Evolutionary conservation across 129 eudicot species (phyloP), one percentile per base, ranked within the genome.

Genomic region (Artemisia annua): DNA sequence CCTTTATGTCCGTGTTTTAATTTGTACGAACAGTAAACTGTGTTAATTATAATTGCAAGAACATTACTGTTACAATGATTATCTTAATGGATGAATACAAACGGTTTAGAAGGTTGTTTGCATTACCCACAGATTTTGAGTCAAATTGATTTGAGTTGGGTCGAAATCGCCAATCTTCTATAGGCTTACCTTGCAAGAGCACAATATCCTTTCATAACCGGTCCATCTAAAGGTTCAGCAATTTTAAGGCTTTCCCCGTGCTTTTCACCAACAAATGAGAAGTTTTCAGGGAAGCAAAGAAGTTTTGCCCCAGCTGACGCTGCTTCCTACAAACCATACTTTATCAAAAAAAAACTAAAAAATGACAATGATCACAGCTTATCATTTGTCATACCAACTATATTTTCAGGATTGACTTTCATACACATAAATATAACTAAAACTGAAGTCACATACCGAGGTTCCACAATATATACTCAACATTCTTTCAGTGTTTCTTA

Each of bases 231-330:
- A 19, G 85, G 81, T 78, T 90, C 96, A 9, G 97, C 96, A 26
- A 93, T 75, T 79, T 82, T 83, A 61, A 93, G 82, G 74, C 98
- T 93, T n/a, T 93, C 98, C 22, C 96, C 97, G 18, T 69, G 54
- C 67, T 81, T 69, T 56, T 83, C 83, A 30, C 97, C 98, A 44
- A 90, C 86, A 60, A 76, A 93, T 52, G 98, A 90, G 71, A 93
- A 93, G 78, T 88, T 93, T 76, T 92, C 98, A 76, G 98, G 98
- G 73, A 89, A 84, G 60, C 96, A 89, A 66, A 92, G 79, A 85
- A 92, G 77, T 69, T 89, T 85, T 65, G 89, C 98, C 58, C 98
- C 98, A 54, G 90, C 97, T 63, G 89, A 73, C 53, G 89, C 95
- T 57, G 98, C 98, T 86, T 93, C 98, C 96, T 90, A 49, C 62